Base-by-base conservation (phyloP, 495 filamentous ascomycete species). In the Xanthoparmelia taractica region DNA sequence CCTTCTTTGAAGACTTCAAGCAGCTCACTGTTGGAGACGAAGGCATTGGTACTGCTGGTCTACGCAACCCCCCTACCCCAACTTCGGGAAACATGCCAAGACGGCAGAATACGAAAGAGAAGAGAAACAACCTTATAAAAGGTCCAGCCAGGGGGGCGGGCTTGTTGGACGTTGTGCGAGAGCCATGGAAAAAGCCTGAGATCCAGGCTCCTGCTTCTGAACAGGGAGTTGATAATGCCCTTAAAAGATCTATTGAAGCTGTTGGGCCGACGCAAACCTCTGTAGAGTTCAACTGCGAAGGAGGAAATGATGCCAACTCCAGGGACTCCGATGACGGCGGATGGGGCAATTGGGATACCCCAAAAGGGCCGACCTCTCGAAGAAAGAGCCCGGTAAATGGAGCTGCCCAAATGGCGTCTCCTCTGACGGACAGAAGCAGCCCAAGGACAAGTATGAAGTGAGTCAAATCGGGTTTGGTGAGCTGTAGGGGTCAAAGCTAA, bases 11-110 rank as follows among this genome's bases (percentile, higher is more conserved):
- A 70, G 94, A 97, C 73, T 81, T 98, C 33, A 81, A 91, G 66
- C 94, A 98, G 75, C 94, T 91, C 18, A 96, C 94, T 4, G 90
- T 97, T 17, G 94, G 93, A 45, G 94, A 97, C 37, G 94, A 97
- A 73, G 89, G 84, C 15, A 84, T 40, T 13, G 38, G 25, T 56
- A 40, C 23, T 48, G 11, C 41, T 38, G 65, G 60, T 34, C 38
- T 15, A n/a, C 64, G 58, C 20, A 6, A 20, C 4, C 34, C 20
- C 18, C n/a, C 37, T 15, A n/a, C 13, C 58, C 23, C 43, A 47
- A 27, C 45, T 4, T 13, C 54, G 0, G 41, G 50, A 48, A 59
- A 34, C 27, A 27, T 50, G 25, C 23, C 63, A 55, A 55, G 52
- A 37, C n/a, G 25, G 38, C 45, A 54, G 18, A n/a, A 13, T 33